A percentile compares a stretch with the other conserved stretches of the same genome.
Conservation (phyloP, 495 filamentous ascomycete genomes). For the Aspergillus taichungensis region DNA sequence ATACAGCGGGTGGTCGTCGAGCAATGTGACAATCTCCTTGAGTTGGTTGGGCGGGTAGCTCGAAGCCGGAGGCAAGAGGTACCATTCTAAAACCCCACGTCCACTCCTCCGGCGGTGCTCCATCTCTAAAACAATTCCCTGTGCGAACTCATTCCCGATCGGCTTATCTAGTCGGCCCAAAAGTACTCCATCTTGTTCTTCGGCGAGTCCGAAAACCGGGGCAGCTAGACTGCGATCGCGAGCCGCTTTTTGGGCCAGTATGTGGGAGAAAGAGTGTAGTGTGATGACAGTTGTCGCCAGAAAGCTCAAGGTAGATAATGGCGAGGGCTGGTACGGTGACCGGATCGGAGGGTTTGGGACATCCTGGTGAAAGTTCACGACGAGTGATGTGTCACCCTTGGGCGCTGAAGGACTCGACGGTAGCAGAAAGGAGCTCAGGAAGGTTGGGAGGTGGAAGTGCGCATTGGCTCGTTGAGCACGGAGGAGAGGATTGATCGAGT, state of each 20-base stretch:
- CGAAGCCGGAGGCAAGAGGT: conserved; percentile 50
- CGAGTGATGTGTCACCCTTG: conserved; percentile 31
- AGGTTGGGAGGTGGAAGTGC: conserved; percentile 28
- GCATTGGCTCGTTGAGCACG: conserved; percentile 18
- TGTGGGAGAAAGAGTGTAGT: conserved; percentile 57
- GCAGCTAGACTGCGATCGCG: conserved; percentile 57
- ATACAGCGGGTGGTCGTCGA: conserved; percentile 72
- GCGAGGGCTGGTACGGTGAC: conserved; percentile 55
- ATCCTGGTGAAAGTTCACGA: conserved; percentile 40
- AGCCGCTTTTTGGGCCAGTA: conserved; percentile 57
- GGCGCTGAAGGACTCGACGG: conserved; percentile 13
- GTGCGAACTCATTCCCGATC: conserved; percentile 30
- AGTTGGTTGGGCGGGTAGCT: conserved; percentile 24
- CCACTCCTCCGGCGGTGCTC: conserved; percentile 78
- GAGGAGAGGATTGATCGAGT: conserved; percentile 35
- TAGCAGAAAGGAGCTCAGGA: conserved; percentile 29
- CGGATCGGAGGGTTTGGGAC: conserved; percentile 43
- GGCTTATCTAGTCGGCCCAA: conserved; percentile 43
- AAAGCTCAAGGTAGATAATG: conserved; percentile 52
- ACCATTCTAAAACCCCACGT: conserved; percentile 66
- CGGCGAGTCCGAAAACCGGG: conserved; percentile 68
- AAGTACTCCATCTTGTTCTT: conserved; percentile 66
- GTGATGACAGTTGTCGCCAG: conserved; percentile 61
- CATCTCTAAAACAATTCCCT: conserved; percentile 71
- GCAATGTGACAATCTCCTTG: conserved; percentile 51